Evolutionary conservation across 2,329 filamentous ascomycete species (phyloP), one percentile per base, ranked within the genome.

Genomic region (Diaporthe australafricana): DNA sequence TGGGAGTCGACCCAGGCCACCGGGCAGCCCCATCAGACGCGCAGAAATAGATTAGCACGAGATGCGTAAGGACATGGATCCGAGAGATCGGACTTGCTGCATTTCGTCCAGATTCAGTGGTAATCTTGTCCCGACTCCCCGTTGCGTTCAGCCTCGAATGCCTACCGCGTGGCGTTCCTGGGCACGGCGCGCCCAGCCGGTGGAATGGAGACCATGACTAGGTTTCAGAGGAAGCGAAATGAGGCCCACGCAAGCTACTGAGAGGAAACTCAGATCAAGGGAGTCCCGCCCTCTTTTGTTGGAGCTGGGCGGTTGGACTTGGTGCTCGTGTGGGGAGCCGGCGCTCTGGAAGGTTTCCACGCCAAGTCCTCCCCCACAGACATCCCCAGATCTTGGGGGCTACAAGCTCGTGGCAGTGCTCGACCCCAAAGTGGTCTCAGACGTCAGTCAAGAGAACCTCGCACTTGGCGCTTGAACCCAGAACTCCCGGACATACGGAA

Each of bases 361-460:
- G 60, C 60, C 60, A 65, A 50, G 60, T 65, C 60, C 42, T 48
- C 20, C 60, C 60, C 30, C 60, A 50, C 60, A 65, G 60, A 50
- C 60, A 50, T 50, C 60, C 60, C 60, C 60, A 9, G 60, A 65
- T 65, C 60, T 65, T 65, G 60, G 60, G 60, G 60, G 42, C 60
- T 27, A 50, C 60, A 65, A 65, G 60, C 60, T 65, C 60, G 60
- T 65, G 60, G 60, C 45, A 50, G 45, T 65, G 60, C 45, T 50
- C 7, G 30, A 50, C 27, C 60, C n/a, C n/a, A 42, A 5, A 25
- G 20, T 50, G 42, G 45, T 65, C 60, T 65, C 60, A 65, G 38
- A 65, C 60, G 60, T 65, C 45, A 65, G 60, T 65, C 60, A 65
- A 65, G 60, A 50, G 45, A 65, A 65, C 60, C 30, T 65, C 60